Evolutionary conservation across 805 yeast species (phyloP).

Genomic region (Ogataea salicorniae): DNA sequence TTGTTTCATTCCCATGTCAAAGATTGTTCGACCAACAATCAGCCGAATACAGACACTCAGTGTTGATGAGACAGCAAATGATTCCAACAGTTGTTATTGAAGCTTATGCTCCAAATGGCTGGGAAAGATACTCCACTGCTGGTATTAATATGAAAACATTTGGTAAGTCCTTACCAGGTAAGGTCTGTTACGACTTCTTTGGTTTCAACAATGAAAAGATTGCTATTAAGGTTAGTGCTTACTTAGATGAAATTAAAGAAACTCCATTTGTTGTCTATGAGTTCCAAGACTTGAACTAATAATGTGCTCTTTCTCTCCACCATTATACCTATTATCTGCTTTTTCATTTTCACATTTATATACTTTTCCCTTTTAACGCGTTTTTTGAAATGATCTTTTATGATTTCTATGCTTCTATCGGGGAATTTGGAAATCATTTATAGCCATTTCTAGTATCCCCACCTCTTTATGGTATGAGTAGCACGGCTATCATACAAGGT

Average conservation of each 20-base stretch:
- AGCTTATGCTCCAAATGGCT: slow-evolving; percentile 84
- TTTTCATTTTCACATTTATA: no score
- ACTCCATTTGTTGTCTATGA: slow-evolving; percentile 21
- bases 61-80: slow-evolving; percentile 74
- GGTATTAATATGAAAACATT: slow-evolving; percentile 92
- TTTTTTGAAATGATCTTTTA: no score
- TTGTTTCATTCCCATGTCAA: slow-evolving; percentile 93
- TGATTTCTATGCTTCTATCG: no score
- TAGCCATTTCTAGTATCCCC: no score
- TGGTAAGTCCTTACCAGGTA: slow-evolving; percentile 93
- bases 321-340: no score
- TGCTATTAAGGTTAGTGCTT: slow-evolving; percentile 40
- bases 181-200: slow-evolving; percentile 73
- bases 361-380: no score
- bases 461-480: no score
- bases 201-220: slow-evolving; percentile 90
- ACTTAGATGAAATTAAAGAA: slow-evolving; percentile 11
- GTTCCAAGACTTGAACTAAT: slow-evolving; percentile 28
- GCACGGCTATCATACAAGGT: no score
- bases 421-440: no score
- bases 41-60: slow-evolving; percentile 72
- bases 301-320: neutral
- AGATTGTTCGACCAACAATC: slow-evolving; percentile 82
- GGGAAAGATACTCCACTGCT: slow-evolving; percentile 95
- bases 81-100: slow-evolving; percentile 90